Conservation (phyloP, 2,329 filamentous ascomycete species). For the Scorias spongiosa region DNA sequence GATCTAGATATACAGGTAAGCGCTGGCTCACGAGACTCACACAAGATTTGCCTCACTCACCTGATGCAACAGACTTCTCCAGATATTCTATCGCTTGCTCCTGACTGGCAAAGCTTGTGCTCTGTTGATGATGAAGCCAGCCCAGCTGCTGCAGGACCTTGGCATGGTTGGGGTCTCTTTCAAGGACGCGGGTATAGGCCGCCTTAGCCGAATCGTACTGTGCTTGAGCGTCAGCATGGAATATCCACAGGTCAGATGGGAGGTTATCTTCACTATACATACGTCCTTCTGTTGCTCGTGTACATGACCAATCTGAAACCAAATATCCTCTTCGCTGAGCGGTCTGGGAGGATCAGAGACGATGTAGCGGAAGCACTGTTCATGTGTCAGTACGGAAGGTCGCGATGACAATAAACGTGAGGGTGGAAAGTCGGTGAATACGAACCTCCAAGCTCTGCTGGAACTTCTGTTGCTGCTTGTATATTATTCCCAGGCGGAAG, state of each 20-base stretch:
- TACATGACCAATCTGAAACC: constrained; percentile 98
- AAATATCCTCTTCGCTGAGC: constrained; percentile 92
- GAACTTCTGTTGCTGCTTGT: constrained; percentile 96
- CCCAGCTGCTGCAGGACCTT: constrained; percentile 96
- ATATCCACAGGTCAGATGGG: background rate
- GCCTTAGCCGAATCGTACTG: constrained; percentile 87
- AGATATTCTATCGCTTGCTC: constrained; percentile 94
- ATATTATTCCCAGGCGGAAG: constrained; percentile 97
- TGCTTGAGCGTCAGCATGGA: constrained; percentile 13
- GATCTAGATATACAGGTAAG: constrained; percentile 43
- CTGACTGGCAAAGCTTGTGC: constrained; percentile 77
- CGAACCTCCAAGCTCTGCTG: constrained; percentile 74
- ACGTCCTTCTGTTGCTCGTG: constrained; percentile 98
- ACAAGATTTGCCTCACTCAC: constrained; percentile 36
- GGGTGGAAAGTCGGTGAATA: constrained; percentile 10
- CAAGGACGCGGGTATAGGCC: constrained; percentile 83
- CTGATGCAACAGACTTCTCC: constrained; percentile 87
- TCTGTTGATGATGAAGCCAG: constrained; percentile 95
- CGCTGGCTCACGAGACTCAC: background rate
- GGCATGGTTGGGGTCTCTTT: constrained; percentile 87
- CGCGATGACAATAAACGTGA: constrained; percentile 1
- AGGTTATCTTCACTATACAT: constrained; percentile 27
- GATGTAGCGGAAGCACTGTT: constrained; percentile 96
- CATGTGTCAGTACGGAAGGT: constrained; percentile 8
- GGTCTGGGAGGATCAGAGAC: constrained; percentile 83